These are phyloP conservation scores for Claviceps sp. DNA, from an alignment of 2,329 filamentous ascomycete species.

Conservation along the genomic window DNA sequence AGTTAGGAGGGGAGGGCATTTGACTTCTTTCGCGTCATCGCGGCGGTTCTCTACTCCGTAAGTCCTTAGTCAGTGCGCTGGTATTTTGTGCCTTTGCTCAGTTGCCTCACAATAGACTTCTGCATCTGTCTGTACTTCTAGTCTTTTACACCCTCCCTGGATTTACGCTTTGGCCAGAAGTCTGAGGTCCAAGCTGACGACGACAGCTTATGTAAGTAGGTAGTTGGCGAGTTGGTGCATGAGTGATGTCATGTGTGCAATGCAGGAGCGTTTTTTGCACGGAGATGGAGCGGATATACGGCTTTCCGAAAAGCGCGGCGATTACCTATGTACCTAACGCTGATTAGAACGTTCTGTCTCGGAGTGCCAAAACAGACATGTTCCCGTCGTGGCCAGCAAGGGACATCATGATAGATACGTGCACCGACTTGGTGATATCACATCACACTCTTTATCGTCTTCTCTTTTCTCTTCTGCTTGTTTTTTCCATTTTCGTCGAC, in stretches of 20 bases:
- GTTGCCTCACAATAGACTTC: not conserved
- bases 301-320: not conserved
- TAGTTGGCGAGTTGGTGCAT: slow-evolving; percentile 7
- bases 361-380: not conserved
- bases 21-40: no score
- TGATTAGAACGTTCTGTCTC: not conserved
- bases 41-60: not conserved
- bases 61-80: not conserved
- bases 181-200: slow-evolving; percentile 20
- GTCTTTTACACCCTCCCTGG: slow-evolving; percentile 10
- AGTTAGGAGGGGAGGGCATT: no score
- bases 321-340: not conserved
- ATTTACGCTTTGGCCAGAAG: slow-evolving; percentile 16
- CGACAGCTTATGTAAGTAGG: no score
- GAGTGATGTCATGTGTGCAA: slow-evolving; percentile 21
- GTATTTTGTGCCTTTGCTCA: not conserved
- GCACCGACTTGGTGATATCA: no score
- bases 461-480: not conserved
- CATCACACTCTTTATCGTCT: no score
- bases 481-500: not conserved
- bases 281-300: slow-evolving; percentile 19
- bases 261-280: slow-evolving; percentile 14
- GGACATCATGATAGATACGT: no score
- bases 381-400: not conserved
- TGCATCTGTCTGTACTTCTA: slow-evolving; percentile 8